phyloP scores from a whole-genome alignment of 306 rosid species.

The Notholithocarpus densiflorus region DNA sequence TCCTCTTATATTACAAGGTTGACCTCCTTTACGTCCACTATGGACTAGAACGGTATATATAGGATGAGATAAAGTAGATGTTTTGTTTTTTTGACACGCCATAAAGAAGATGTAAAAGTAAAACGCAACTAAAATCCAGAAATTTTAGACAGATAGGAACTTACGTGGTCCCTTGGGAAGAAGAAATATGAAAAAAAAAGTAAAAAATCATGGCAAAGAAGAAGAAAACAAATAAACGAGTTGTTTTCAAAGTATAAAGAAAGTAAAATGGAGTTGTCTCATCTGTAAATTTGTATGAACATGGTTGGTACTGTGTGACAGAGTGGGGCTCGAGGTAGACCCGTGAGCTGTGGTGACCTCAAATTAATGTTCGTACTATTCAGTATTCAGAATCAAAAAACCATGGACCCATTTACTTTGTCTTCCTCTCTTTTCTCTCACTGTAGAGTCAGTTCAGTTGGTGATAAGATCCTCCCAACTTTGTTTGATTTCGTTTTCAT shows the following conservation, averaged over 20 bases:
- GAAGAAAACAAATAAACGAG: too few relatives aligned
- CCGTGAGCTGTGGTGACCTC: not conserved
- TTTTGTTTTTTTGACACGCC: not conserved
- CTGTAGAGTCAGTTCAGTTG: not conserved
- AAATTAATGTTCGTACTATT: not conserved
- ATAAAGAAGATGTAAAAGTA: not conserved
- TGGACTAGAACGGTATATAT: not conserved
- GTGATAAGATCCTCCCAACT: not conserved
- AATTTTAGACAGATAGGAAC: not conserved
- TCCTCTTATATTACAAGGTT: not conserved
- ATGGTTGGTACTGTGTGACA: not conserved
- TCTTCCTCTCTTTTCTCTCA: not conserved
- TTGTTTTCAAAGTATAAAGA: not conserved
- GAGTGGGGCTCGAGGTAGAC: not conserved
- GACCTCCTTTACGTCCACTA: not conserved
- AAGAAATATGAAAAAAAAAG: not conserved
- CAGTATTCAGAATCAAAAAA: not conserved
- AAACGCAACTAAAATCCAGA: slow-evolving; percentile 12
- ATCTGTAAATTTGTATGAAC: not conserved
- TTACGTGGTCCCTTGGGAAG: not conserved
- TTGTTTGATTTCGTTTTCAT: not conserved
- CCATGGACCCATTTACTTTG: not conserved
- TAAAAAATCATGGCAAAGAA: too few relatives aligned
- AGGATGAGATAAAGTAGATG: not conserved
- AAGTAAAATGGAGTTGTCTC: not conserved